phyloP scores from a whole-genome alignment of 2,329 filamentous ascomycete genomes.

The Penicillium capsulatum region DNA sequence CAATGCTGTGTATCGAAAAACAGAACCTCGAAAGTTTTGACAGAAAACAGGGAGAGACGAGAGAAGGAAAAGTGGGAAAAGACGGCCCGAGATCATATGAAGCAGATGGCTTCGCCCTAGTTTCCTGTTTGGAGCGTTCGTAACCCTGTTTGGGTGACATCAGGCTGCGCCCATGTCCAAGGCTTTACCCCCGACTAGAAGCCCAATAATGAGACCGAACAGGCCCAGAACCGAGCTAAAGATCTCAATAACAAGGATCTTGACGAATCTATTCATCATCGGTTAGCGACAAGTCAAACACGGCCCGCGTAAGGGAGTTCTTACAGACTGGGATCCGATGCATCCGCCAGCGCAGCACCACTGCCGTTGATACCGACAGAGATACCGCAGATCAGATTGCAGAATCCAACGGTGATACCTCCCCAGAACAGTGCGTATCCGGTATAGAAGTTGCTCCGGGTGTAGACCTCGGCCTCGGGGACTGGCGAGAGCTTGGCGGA shows the following conservation, averaged over 20 bases:
- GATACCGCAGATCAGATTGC: slow-evolving; percentile 93
- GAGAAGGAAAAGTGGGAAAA: slow-evolving; percentile 19
- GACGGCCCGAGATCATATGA: slow-evolving; percentile 21
- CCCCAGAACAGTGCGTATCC: slow-evolving; percentile 96
- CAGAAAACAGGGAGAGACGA: slow-evolving; percentile 12
- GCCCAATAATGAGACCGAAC: slow-evolving; percentile 91
- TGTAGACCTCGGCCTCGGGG: slow-evolving; percentile 61
- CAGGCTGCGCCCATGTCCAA: slow-evolving; percentile 56
- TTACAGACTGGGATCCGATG: slow-evolving; percentile 83
- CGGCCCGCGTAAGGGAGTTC: slow-evolving; percentile 34
- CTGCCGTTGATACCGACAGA: slow-evolving; percentile 98
- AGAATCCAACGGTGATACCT: slow-evolving; percentile 87
- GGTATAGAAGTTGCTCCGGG: slow-evolving; percentile 81
- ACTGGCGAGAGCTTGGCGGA: slow-evolving; percentile 76
- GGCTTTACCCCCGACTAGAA: slow-evolving; percentile 82
- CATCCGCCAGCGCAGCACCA: slow-evolving; percentile 92
- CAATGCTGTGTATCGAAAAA: slow-evolving; percentile 37
- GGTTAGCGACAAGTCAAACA: slow-evolving; percentile 4
- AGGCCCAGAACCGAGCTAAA: slow-evolving; percentile 96
- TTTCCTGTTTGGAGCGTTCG: slow-evolving; percentile 16
- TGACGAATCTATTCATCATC: slow-evolving; percentile 71
- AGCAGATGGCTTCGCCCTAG: slow-evolving; percentile 5
- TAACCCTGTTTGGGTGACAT: slow-evolving; percentile 14
- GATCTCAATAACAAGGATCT: slow-evolving; percentile 98
- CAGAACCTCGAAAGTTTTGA: slow-evolving; percentile 20